Evolutionary conservation across 2,329 filamentous ascomycete species (phyloP), one percentile per base, ranked within the genome.

Genomic region (Ascocoryne sarcoides): DNA sequence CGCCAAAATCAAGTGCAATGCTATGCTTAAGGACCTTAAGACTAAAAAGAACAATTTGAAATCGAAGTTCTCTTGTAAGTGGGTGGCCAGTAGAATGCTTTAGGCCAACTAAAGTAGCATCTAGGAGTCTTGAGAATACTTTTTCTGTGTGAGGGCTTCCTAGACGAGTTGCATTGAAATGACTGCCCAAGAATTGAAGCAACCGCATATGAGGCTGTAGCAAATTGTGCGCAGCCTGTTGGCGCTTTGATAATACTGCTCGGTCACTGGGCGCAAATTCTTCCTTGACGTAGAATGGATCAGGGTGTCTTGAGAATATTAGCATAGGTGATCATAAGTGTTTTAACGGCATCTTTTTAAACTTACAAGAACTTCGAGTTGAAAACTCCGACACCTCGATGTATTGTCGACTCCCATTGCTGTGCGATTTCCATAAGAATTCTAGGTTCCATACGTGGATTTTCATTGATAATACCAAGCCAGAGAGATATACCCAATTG

Each of bases 401-500:
- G 75, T 33, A 95, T 79, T 3, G 84, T 92, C 42, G 74, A 70
- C 61, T 96, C 90, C 86, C 90, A 98, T 48, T 90, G 84, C 57
- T 92, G 83, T 8, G 84, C 82, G 53, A 96, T 85, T 59, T 94
- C 87, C 38, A 79, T 80, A 21, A 98, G 65, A 41, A 99, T 78
- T 45, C 88, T 80, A 7, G 90, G 76, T 61, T 95, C 88, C 62
- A 95, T 81, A 41, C 76, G 75, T 2, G 89, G 85, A 55, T 95
- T 96, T 60, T 98, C 92, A 54, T 96, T 92, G 56, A 96, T 93
- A 10, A 96, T 85, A 18, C 92, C 92, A 45, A 95, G 78, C 92
- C 92, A 99, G 5, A 98, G 68, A 3, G 92, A 95, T 26, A 95
- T 84, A 4, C 92, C 93, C 37, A 96, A 76, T 59, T 95, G 94